Conservation (phyloP, 2,329 filamentous ascomycete genomes). For the Aspergillus japonicus region DNA sequence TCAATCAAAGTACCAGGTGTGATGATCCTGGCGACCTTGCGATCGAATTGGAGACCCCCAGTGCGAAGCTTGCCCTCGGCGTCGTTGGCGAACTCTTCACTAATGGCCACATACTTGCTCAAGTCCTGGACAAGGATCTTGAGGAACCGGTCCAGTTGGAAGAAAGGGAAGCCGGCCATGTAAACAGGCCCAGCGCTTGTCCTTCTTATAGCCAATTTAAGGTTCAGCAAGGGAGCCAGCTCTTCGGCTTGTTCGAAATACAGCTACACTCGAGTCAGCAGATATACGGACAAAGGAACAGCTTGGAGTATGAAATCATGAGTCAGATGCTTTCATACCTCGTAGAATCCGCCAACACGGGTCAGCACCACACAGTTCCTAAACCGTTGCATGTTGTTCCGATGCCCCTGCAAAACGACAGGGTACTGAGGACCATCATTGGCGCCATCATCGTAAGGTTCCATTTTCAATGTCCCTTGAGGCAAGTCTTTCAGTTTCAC, state of each 20-base stretch:
- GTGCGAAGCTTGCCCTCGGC: slow-evolving; percentile 67
- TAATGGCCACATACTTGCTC: slow-evolving; percentile 87
- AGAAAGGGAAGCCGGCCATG: slow-evolving; percentile 95
- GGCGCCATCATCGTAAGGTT: slow-evolving; percentile 43
- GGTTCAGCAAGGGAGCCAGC: slow-evolving; percentile 77
- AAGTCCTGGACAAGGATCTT: slow-evolving; percentile 91
- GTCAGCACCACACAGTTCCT: slow-evolving; percentile 88
- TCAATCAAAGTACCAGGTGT: slow-evolving; percentile 96
- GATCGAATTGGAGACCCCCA: slow-evolving; percentile 79
- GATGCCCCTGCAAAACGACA: slow-evolving; percentile 82
- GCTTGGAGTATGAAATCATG: too few relatives aligned
- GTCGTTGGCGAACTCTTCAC: slow-evolving; percentile 83
- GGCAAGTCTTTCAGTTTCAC: slow-evolving; percentile 51
- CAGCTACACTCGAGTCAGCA: slow-evolving; percentile 48
- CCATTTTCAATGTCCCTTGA: slow-evolving; percentile 54
- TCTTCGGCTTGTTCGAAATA: slow-evolving; percentile 96
- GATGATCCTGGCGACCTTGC: slow-evolving; percentile 80
- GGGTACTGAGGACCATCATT: slow-evolving; percentile 66
- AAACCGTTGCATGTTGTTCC: slow-evolving; percentile 86
- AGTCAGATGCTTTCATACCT: slow-evolving; percentile 47
- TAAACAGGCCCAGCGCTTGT: slow-evolving; percentile 75
- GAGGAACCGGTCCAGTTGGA: slow-evolving; percentile 87
- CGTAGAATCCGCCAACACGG: slow-evolving; percentile 92
- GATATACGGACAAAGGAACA: not conserved
- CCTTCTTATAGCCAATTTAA: slow-evolving; percentile 81